phyloP scores from a whole-genome alignment of 495 filamentous ascomycete genomes.

The Podospora conica region DNA sequence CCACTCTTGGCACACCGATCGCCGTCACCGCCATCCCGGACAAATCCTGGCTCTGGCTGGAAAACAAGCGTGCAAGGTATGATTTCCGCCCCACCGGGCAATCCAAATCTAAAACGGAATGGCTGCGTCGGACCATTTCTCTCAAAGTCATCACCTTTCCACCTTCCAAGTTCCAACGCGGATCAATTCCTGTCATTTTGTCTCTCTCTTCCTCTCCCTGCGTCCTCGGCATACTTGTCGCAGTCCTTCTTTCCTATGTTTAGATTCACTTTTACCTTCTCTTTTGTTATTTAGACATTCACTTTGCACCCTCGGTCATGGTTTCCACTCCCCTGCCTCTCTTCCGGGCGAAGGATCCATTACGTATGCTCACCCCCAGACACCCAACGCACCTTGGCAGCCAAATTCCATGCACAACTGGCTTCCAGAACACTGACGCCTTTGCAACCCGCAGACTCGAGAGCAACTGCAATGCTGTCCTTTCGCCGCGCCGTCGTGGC shows the following conservation, averaged over 20 bases:
- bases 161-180: not conserved
- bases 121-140: slow-evolving; percentile 2
- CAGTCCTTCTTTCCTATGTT: not conserved
- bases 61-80: slow-evolving; percentile 13
- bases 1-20: slow-evolving; percentile 16
- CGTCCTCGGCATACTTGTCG: not conserved
- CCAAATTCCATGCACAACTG: slow-evolving; percentile 1
- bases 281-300: not conserved
- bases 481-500: slow-evolving; percentile 67
- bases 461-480: slow-evolving; percentile 44
- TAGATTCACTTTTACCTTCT: not conserved
- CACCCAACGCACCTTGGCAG: not conserved
- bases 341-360: not conserved
- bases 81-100: slow-evolving; percentile 19
- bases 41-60: not conserved
- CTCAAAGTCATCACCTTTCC: not conserved
- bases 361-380: not conserved
- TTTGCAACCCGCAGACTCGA: slow-evolving; percentile 6
- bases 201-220: not conserved
- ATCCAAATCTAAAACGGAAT: slow-evolving; percentile 11
- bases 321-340: not conserved
- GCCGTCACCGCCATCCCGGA: not conserved
- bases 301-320: not conserved
- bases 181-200: not conserved
- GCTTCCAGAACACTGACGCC: slow-evolving; percentile 2